Conservation (phyloP, 345 rosid species). For the Eucalyptus viminalis region DNA sequence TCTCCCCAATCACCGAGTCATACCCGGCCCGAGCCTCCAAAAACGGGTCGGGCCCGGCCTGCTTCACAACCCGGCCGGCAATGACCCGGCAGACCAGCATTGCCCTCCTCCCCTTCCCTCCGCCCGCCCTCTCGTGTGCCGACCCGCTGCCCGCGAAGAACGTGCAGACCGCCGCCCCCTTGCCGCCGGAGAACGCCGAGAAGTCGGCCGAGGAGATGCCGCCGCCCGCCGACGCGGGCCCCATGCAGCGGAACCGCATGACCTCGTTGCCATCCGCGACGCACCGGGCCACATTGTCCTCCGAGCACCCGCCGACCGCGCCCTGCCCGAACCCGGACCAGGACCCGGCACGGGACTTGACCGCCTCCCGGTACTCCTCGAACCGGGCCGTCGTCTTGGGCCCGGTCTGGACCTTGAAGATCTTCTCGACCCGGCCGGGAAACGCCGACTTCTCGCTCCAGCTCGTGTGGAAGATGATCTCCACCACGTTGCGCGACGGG, state of each 20-base stretch:
- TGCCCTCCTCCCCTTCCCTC: constrained; percentile 78
- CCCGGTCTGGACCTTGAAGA: constrained; percentile 84
- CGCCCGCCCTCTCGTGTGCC: constrained; percentile 81
- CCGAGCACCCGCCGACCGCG: not conserved
- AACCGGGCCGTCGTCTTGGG: constrained; percentile 54
- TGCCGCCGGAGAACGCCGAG: not conserved
- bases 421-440: constrained; percentile 73
- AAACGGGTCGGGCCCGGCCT: constrained; percentile 27
- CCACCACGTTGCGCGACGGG: constrained; percentile 86
- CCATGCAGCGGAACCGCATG: constrained; percentile 83
- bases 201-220: constrained; percentile 3
- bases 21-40: constrained; percentile 33
- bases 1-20: constrained; percentile 82
- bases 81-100: constrained; percentile 92
- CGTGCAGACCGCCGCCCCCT: constrained; percentile 59
- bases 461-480: constrained; percentile 88
- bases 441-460: constrained; percentile 69
- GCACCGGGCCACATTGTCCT: constrained; percentile 76
- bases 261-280: constrained; percentile 94
- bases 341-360: constrained; percentile 44
- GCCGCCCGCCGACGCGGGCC: constrained; percentile 39
- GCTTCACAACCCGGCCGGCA: constrained; percentile 73
- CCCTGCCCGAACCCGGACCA: constrained; percentile 4
- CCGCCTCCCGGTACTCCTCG: constrained; percentile 84
- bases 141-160: constrained; percentile 54